phyloP scores from a whole-genome alignment of 176 grass and related monocot genomes.

The Urochloa ruziziensis region DNA sequence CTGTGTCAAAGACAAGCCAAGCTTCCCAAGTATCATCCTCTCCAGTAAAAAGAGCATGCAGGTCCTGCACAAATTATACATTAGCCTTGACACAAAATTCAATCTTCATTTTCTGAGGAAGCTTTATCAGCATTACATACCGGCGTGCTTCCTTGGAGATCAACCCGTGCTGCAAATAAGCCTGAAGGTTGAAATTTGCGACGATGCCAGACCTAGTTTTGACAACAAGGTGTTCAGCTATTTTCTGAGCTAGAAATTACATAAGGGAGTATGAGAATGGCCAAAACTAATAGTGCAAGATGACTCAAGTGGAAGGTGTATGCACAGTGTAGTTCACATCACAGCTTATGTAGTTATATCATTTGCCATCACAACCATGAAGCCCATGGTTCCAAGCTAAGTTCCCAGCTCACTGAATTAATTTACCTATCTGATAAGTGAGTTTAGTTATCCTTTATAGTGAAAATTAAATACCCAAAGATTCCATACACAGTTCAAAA shows the following conservation, averaged over 20 bases:
- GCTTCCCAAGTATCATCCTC: conserved; percentile 97
- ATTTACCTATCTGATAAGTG: neutral
- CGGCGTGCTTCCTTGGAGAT: conserved; percentile 67
- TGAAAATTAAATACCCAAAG: neutral
- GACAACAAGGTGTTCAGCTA: conserved; percentile 36
- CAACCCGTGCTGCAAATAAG: conserved; percentile 86
- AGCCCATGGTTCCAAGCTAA: neutral
- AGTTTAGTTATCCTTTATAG: conserved; percentile 10
- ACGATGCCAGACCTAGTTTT: conserved; percentile 81
- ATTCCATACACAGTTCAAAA: neutral
- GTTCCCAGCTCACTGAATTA: neutral
- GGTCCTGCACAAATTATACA: conserved; percentile 50
- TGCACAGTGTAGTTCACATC: neutral
- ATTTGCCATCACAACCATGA: conserved; percentile 17
- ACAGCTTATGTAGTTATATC: neutral
- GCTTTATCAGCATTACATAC: conserved; percentile 44
- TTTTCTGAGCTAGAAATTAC: conserved; percentile 11
- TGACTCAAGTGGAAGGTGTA: neutral
- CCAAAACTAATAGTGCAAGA: conserved; percentile 1
- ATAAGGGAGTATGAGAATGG: neutral
- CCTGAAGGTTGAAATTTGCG: conserved; percentile 96
- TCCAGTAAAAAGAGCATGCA: conserved; percentile 94
- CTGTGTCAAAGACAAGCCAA: conserved; percentile 75
- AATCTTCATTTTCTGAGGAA: neutral
- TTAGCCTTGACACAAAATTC: conserved; percentile 25